Base-by-base conservation (phyloP, 257 asterid species). In the Salvia miltiorrhiza region DNA sequence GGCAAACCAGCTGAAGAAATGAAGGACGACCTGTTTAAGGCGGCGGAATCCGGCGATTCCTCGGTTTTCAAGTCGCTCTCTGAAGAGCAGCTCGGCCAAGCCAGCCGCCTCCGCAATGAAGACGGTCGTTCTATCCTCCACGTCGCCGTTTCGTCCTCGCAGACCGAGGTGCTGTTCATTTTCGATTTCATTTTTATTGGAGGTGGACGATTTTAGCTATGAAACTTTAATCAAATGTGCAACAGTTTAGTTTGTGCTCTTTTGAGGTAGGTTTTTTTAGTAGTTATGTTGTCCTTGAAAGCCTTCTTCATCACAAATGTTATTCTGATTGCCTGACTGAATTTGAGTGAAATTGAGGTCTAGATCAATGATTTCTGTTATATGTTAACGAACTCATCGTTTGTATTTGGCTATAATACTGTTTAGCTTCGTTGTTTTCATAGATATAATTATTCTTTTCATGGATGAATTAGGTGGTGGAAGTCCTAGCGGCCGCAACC, bases 121-220 rank as follows among this genome's bases (percentile, higher is more conserved):
- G 98, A 93, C 73, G 85, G 76, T 35, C 98, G 98, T 9, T 83
- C 98, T 32, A 92, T 90, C 63, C 86, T 93, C 44, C 98, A 93
- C 79, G 95, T 93, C 48, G 97, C 97, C 71, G 96, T 90, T 69
- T 90, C 96, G 17, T 84, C 72, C 43, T 79, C 82, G 61, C 76
- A 80, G 21, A 9, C 70, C 13, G 77, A 93, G 97, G 98, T 92
- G 11, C 26, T 3, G 14, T 65, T 70, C 48, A 11, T 60, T 50
- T 2, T 59, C 26, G 0, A 6, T 56, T 56, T 19, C 20, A 5
- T 21, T 71, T 50, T 58, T 4, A 21, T 12, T 28, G 43, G 24
- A 33, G 30, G 50, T 43, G 0, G 50, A 21, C 63, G 5, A 30
- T 28, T 69, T 24, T 20, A 39, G 47, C 57, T 11, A 12, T 60